Evolutionary conservation across 805 yeast genomes (phyloP), one percentile per base, ranked within the genome.

Genomic region (Scheffersomyces stipitis): DNA sequence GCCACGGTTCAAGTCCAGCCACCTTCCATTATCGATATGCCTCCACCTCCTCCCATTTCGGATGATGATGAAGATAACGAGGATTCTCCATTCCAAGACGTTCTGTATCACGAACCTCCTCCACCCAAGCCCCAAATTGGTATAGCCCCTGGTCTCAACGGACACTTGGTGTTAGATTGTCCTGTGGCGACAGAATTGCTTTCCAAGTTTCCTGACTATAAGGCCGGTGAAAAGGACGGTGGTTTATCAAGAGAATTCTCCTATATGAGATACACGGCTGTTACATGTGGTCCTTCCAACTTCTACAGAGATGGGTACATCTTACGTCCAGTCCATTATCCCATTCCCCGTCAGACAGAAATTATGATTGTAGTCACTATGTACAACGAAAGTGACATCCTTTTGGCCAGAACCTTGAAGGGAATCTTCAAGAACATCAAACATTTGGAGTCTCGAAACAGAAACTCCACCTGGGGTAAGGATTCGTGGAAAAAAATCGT

Each of bases 121-220:
- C 45, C 63, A 32, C 51, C 57, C 7, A 62, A 62, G 42, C 64
- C 69, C 16, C 63, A 59, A 29, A 57, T 58, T 18, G 62, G 65
- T 14, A 40, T 54, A 18, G 67, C 67, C 3, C 41, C 60, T 5
- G 72, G 72, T 23, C 57, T 59, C 38, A 64, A 69, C 38, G 96
- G 96, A 38, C 88, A 88, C 54, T 75, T 88, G 55, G 86, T 88
- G 23, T 73, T 88, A 41, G 96, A 88, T 61, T 88, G 95, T 54
- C 96, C 95, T 8, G 90, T 88, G 1, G 81, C 95, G n/a, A 75
- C 78, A 20, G 73, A 78, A 33, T 69, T 88, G 34, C 63, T 84
- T 29, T 48, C 65, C 13, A 69, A 67, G 40, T 68, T 66, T 40
- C 71, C 69, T 9, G 72, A 66, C 42, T 68, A 64, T 39, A 49